These are phyloP conservation scores for Laguncularia racemosa DNA, from an alignment of 345 rosid species.

Conservation along the genomic window DNA sequence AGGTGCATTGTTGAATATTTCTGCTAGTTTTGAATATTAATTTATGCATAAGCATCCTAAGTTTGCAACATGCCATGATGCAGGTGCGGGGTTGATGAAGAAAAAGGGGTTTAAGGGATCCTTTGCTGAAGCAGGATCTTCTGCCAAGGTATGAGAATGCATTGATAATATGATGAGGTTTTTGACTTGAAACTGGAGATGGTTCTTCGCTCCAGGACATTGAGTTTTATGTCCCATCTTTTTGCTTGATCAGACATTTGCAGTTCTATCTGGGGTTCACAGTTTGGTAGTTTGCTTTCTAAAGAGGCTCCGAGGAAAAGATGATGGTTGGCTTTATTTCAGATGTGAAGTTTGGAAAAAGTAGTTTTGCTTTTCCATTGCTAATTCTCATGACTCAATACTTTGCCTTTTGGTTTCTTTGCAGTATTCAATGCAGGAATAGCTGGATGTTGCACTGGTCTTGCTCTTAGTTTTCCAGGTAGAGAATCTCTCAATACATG, in stretches of 20 bases:
- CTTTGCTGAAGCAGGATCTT: constrained; percentile 69
- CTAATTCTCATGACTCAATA: neutral
- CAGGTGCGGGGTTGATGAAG: constrained; percentile 79
- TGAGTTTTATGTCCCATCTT: neutral
- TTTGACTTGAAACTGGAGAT: neutral
- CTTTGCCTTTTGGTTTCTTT: constrained; percentile 8
- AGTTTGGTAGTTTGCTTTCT: constrained; percentile 68
- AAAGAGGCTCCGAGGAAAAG: constrained; percentile 79
- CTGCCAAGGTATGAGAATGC: constrained; percentile 64
- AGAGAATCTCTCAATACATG: neutral
- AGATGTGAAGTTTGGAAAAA: neutral
- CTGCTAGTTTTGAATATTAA: too few relatives aligned
- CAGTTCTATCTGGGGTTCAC: constrained; percentile 63
- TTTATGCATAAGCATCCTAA: constrained; percentile 1
- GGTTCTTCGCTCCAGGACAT: neutral
- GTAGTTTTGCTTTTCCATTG: constrained; percentile 1
- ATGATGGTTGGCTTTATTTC: constrained; percentile 58
- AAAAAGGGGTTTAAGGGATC: constrained; percentile 82
- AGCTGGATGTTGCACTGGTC: constrained; percentile 91
- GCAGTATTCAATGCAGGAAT: constrained; percentile 85
- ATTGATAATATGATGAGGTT: neutral
- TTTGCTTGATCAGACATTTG: constrained; percentile 43
- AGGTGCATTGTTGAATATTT: too few relatives aligned
- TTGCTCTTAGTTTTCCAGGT: constrained; percentile 88
- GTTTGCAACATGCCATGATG: constrained; percentile 8